Conservation (phyloP, 768 basidiomycete species). For the Saitozyma podzolica region DNA sequence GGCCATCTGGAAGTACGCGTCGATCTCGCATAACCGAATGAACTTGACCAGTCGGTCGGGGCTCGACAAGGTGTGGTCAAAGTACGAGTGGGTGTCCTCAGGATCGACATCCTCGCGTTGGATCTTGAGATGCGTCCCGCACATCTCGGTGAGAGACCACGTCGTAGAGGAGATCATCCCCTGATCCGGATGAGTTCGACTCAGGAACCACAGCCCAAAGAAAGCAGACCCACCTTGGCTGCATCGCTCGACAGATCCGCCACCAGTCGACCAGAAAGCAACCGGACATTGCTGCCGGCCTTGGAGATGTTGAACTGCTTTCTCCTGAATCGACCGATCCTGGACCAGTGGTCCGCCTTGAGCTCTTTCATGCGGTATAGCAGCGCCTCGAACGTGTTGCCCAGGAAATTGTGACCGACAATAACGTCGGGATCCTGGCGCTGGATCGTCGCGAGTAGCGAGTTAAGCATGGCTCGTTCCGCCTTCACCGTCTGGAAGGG, state of each 20-base stretch:
- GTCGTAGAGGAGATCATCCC: conserved; percentile 97
- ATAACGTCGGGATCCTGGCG: conserved; percentile 92
- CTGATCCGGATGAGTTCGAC: conserved; percentile 54
- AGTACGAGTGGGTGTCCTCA: conserved; percentile 86
- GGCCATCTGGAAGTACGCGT: conserved; percentile 97
- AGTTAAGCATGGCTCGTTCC: conserved; percentile 82
- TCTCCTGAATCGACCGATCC: conserved; percentile 84
- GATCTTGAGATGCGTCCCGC: conserved; percentile 78
- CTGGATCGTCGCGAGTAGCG: conserved; percentile 76
- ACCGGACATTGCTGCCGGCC: conserved; percentile 63
- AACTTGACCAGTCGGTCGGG: conserved; percentile 81
- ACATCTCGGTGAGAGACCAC: conserved; percentile 98
- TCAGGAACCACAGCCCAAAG: neutral
- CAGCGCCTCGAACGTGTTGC: conserved; percentile 83
- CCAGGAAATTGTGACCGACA: conserved; percentile 91
- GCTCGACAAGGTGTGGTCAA: conserved; percentile 76
- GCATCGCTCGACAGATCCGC: conserved; percentile 94
- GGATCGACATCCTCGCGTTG: conserved; percentile 92
- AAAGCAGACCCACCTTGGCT: conserved; percentile 66
- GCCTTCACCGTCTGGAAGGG: conserved; percentile 71
- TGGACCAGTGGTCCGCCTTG: conserved; percentile 90
- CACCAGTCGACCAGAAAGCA: conserved; percentile 79
- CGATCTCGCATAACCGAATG: conserved; percentile 88
- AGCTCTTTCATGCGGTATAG: conserved; percentile 87
- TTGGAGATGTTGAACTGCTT: conserved; percentile 65